Evolutionary conservation across 2,329 filamentous ascomycete genomes (phyloP), one percentile per base, ranked within the genome.

Genomic region (Cordyceps javanica): DNA sequence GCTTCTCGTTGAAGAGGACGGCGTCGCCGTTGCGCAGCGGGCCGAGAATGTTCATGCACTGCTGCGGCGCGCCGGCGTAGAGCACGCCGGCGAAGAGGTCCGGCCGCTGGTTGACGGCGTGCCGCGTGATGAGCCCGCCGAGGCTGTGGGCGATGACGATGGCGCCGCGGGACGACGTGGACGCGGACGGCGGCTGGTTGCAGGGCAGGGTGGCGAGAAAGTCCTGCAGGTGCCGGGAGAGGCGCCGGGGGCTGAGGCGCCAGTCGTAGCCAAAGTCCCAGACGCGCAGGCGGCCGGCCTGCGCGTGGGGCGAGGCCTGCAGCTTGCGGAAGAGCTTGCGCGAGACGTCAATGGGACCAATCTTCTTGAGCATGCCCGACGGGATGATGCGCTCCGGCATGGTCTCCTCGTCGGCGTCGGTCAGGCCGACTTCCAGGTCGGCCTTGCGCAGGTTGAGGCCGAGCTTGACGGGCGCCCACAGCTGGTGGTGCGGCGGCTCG

Each of bases 241-340:
- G 79, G 1, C 91, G 75, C 66, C 87, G 82, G 1, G 93, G 93
- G 62, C 90, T 94, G 39, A 97, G 75, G 16, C 93, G 82, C 93
- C 93, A 97, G 72, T 97, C 93, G 66, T 96, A 97, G 19, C 92
- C 91, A 67, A 93, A 97, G 65, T 97, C 88, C 77, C 91, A 91
- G 1, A 96, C 82, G 48, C 91, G 81, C 6, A 97, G 75, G 61
- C 82, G 87, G 8, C 90, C 90, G 4, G 76, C 79, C 54, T 82
- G 80, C 2, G 83, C 85, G 65, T 95, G 95, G 13, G 90, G 85
- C 62, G 83, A 89, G 32, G 87, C 85, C 51, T 83, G 81, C 21
- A 96, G 72, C 57, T 88, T 86, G 68, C 90, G 92, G 71, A 97
- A 86, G 1, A 97, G 76, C 39, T 90, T 83, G 59, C 85, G 86